phyloP scores from a whole-genome alignment of 176 grass and related monocot genomes.

The Musa itinerans region DNA sequence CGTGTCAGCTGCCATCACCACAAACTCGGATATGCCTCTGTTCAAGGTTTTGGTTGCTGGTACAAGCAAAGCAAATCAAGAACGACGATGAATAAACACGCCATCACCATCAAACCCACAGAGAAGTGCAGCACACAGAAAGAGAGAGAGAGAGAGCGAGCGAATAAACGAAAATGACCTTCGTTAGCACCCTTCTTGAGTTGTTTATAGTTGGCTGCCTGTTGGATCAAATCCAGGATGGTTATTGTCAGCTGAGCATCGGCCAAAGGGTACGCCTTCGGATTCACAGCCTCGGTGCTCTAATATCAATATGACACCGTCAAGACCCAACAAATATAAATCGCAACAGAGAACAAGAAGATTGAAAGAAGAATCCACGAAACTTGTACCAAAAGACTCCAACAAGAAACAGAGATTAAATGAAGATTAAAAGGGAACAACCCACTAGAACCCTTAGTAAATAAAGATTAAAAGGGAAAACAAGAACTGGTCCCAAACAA shows the following conservation, averaged over 20 bases:
- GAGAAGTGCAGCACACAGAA: too few species aligned
- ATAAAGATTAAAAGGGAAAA: too few species aligned
- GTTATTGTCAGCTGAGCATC: slow-evolving; percentile 4
- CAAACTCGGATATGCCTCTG: slow-evolving; percentile 8
- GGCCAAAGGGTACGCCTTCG: slow-evolving; percentile 13
- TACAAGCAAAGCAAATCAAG: background rate
- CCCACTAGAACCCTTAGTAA: too few species aligned
- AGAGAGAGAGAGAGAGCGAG: background rate
- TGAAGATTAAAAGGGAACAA: too few species aligned
- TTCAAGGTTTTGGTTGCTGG: background rate
- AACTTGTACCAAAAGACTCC: too few species aligned
- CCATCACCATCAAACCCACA: too few species aligned
- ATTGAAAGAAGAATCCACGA: background rate
- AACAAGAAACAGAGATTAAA: too few species aligned
- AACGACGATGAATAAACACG: background rate
- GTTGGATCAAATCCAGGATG: slow-evolving; percentile 10
- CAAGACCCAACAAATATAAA: too few species aligned
- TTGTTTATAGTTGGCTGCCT: slow-evolving; percentile 10
- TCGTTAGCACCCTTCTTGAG: slow-evolving; percentile 16
- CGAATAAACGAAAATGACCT: background rate
- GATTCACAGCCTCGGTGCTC: background rate
- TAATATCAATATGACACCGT: background rate
- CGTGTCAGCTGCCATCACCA: slow-evolving; percentile 11
- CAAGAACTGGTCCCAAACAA: too few species aligned
- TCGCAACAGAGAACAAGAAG: background rate